Conservation (phyloP, 352 stramenopile genomes). For the Phytophthora fragariae region DNA sequence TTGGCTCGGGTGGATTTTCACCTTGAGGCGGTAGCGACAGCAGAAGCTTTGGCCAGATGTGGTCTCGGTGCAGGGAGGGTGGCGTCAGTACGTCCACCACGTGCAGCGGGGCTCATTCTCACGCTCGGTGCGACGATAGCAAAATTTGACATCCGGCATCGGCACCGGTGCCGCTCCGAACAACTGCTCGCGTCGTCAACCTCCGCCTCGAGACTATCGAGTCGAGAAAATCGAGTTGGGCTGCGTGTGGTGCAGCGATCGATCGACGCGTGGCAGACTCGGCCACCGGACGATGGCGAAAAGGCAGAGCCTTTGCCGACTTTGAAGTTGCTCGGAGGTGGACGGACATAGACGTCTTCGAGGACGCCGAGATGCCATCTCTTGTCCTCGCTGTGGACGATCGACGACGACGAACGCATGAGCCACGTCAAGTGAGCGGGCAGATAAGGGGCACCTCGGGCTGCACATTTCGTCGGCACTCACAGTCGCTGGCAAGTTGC, state of each 20-base stretch:
- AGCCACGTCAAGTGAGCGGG: conserved; percentile 24
- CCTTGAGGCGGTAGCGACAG: conserved; percentile 1
- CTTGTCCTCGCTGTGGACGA: neutral
- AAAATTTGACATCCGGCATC: conserved; percentile 14
- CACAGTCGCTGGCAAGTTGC: neutral
- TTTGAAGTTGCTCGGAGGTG: conserved; percentile 26
- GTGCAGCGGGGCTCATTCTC: conserved; percentile 25
- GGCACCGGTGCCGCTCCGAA: neutral
- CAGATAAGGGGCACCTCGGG: conserved; percentile 18
- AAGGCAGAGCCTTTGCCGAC: conserved; percentile 6
- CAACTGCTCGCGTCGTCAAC: conserved; percentile 4
- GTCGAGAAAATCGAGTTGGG: conserved; percentile 6
- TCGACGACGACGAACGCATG: conserved; percentile 24
- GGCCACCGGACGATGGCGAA: neutral
- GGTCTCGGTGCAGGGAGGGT: conserved; percentile 18
- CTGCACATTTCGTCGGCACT: conserved; percentile 8
- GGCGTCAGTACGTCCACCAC: conserved; percentile 32
- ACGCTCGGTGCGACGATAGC: conserved; percentile 4
- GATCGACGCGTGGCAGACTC: neutral
- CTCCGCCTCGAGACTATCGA: neutral
- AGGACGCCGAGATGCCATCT: conserved; percentile 3
- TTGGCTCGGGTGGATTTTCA: conserved; percentile 23
- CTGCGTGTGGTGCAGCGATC: neutral
- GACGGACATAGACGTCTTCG: neutral
- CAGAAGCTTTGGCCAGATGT: conserved; percentile 13